A percentile compares a stretch with the other conserved stretches of the same genome.
Evolutionary conservation across 106 monocot genomes (phyloP).

Genomic region (Platanthera guangdongensis): DNA sequence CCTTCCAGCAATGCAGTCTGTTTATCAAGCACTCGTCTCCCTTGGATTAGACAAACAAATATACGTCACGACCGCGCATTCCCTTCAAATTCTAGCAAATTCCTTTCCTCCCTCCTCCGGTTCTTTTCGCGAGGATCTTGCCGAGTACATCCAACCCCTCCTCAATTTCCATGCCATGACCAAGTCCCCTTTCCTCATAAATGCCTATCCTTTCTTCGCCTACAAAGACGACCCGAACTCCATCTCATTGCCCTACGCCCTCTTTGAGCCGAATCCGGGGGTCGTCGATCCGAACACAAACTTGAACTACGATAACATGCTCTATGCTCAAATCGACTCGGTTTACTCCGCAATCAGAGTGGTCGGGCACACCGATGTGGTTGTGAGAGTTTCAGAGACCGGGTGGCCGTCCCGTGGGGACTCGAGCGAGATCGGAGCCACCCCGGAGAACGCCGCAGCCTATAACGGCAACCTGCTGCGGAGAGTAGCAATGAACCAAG

Average conservation of each 20-base stretch:
- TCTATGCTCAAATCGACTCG: conserved; percentile 78
- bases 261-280: conserved; percentile 63
- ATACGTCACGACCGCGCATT: conserved; percentile 75
- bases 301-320: conserved; percentile 85
- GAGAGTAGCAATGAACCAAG: conserved; percentile 55
- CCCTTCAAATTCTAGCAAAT: conserved; percentile 41
- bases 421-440: conserved; percentile 62
- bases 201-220: conserved; percentile 84
- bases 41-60: conserved; percentile 65
- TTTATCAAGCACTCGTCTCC: conserved; percentile 50
- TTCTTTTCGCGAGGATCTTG: conserved; percentile 42
- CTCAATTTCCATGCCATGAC: conserved; percentile 63
- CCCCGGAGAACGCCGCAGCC: conserved; percentile 51
- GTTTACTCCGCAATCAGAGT: conserved; percentile 62
- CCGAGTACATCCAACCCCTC: conserved; percentile 47
- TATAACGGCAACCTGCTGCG: conserved; percentile 76
- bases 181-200: conserved; percentile 77
- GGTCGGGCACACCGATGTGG: conserved; percentile 53
- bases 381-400: conserved; percentile 79
- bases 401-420: conserved; percentile 94
- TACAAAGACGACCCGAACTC: conserved; percentile 50
- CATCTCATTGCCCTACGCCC: conserved; percentile 61
- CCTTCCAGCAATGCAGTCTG: conserved; percentile 73
- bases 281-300: conserved; percentile 49
- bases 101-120: conserved; percentile 81